Percentiles rank a stretch among this genome's conserved stretches.
These are phyloP conservation scores for Primulina huaijiensis DNA, from an alignment of 257 asterid genomes.

Conservation along the genomic window DNA sequence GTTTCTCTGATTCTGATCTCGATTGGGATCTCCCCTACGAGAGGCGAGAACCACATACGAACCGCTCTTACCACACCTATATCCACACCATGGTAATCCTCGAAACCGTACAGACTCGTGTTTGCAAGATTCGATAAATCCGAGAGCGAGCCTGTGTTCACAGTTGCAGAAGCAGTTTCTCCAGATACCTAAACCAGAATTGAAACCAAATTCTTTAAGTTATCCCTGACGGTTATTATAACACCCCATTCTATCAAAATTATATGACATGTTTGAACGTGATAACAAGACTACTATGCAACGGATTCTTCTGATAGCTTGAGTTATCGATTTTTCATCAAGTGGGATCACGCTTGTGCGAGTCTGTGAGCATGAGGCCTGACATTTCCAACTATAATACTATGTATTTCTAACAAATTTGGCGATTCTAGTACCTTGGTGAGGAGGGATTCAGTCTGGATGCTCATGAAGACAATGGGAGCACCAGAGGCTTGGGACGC, in stretches of 20 bases:
- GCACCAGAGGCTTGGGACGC: constrained; percentile 75
- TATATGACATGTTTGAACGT: too few species aligned
- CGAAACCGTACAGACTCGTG: constrained; percentile 82
- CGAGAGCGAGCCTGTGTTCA: constrained; percentile 72
- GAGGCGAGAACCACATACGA: constrained; percentile 86
- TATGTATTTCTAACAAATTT: background rate
- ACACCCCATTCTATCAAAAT: too few species aligned
- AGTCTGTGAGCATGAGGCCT: too few species aligned
- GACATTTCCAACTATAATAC: too few species aligned
- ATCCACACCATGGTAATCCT: constrained; percentile 91
- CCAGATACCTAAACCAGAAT: constrained; percentile 61
- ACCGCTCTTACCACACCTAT: constrained; percentile 89
- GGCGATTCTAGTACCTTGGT: constrained; percentile 57
- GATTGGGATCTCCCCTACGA: constrained; percentile 71
- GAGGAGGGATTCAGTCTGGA: constrained; percentile 92
- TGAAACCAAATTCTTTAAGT: background rate
- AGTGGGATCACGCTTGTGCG: too few species aligned
- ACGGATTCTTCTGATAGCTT: too few species aligned
- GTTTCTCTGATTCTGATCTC: constrained; percentile 66
- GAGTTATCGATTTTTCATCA: too few species aligned
- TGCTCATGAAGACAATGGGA: constrained; percentile 80
- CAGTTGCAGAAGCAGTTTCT: constrained; percentile 79
- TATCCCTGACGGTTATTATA: too few species aligned
- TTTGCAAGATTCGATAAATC: constrained; percentile 73
- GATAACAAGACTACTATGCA: too few species aligned